Evolutionary conservation across 176 grass and related monocot species (phyloP).

Genomic region (maize (Zea mays)): Zm-B73-REFERENCE-NAM-5.0 NC_050098.1:227255501-227256000

Average conservation of each 20-base stretch:
- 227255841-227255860: constrained; percentile 53
- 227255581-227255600: constrained; percentile 56
- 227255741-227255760: constrained; percentile 55
- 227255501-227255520: constrained; percentile 58
- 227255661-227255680: constrained; percentile 65
- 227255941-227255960: constrained; percentile 42
- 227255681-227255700: constrained; percentile 56
- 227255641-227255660: constrained; percentile 75
- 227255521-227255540: constrained; percentile 61
- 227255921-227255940: constrained; percentile 42
- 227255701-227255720: constrained; percentile 61
- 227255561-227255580: constrained; percentile 82
- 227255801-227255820: constrained; percentile 48
- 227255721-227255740: constrained; percentile 28
- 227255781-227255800: constrained; percentile 40
- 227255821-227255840: constrained; percentile 50
- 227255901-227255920: constrained; percentile 46
- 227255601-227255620: constrained; percentile 64
- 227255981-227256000: constrained; percentile 63
- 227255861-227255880: constrained; percentile 72
- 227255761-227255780: constrained; percentile 73
- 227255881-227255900: constrained; percentile 73
- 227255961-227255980: constrained; percentile 75
- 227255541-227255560: constrained; percentile 67
- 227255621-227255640: constrained; percentile 61